Conservation (phyloP, 2,329 filamentous ascomycete species). For the Aspergillus persii region DNA sequence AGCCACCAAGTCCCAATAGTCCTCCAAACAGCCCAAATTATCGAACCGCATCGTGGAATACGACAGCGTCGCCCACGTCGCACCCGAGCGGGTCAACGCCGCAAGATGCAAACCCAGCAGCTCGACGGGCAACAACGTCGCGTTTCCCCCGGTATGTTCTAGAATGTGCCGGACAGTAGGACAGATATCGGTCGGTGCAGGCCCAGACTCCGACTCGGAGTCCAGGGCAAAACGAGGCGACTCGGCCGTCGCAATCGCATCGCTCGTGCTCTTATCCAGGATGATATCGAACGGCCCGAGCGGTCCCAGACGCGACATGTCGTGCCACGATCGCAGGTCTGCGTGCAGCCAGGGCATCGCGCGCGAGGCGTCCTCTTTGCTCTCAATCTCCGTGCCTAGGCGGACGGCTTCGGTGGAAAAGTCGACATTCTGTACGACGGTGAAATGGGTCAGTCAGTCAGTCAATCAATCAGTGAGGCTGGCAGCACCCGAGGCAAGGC, state of each 20-base stretch:
- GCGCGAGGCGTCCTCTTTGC: slow-evolving; percentile 12
- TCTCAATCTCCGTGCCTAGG: slow-evolving; percentile 27
- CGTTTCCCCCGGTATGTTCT: slow-evolving; percentile 1
- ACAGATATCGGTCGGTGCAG: slow-evolving; percentile 15
- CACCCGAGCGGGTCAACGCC: slow-evolving; percentile 26
- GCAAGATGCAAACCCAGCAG: slow-evolving; percentile 34
- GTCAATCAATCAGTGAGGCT: not conserved
- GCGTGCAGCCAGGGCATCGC: slow-evolving; percentile 33
- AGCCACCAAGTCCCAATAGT: slow-evolving; percentile 29
- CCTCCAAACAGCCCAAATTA: slow-evolving; percentile 18
- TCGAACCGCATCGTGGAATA: slow-evolving; percentile 37
- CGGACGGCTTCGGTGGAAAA: slow-evolving; percentile 40
- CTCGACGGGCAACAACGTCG: slow-evolving; percentile 32
- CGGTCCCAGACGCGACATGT: slow-evolving; percentile 23
- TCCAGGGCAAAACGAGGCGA: slow-evolving; percentile 13
- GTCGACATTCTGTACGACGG: slow-evolving; percentile 32
- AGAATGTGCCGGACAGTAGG: slow-evolving; percentile 21
- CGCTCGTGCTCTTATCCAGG: slow-evolving; percentile 38
- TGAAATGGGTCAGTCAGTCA: not conserved
- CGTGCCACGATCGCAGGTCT: slow-evolving; percentile 32
- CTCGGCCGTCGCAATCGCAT: slow-evolving; percentile 34
- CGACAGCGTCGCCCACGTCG: slow-evolving; percentile 33
- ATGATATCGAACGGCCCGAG: slow-evolving; percentile 34
- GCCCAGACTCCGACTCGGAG: not conserved
- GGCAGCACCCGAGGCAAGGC: too few relatives aligned